Evolutionary conservation across 2,329 filamentous ascomycete genomes (phyloP).

Genomic region (Aspergillus aculeatinus): DNA sequence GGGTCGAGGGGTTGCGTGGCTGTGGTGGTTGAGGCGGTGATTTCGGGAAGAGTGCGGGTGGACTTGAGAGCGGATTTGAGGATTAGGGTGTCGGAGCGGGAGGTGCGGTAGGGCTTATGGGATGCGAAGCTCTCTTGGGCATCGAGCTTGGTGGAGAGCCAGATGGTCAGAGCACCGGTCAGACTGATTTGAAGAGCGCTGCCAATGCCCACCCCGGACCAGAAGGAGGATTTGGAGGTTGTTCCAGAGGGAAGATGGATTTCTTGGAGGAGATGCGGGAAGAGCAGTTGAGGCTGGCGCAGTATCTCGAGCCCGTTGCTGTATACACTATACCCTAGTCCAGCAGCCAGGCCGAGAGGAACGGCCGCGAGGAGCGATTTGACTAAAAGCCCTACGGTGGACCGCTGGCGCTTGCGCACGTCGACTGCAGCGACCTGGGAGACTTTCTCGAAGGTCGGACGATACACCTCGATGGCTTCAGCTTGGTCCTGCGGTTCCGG

Average conservation of each 20-base stretch:
- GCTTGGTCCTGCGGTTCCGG: slow-evolving; percentile 15
- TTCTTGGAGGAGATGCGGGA: too few relatives aligned
- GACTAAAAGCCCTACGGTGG: background rate
- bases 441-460: slow-evolving; percentile 22
- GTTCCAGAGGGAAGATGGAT: background rate
- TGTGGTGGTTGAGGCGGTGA: too few relatives aligned
- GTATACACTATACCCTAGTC: too few relatives aligned
- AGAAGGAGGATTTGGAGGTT: slow-evolving; percentile 14
- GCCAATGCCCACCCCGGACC: slow-evolving; percentile 22
- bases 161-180: slow-evolving; percentile 19
- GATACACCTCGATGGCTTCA: slow-evolving; percentile 21
- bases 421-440: slow-evolving; percentile 20
- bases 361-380: too few relatives aligned
- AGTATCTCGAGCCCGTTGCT: too few relatives aligned
- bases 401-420: slow-evolving; percentile 11
- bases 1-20: too few relatives aligned
- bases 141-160: slow-evolving; percentile 22
- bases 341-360: too few relatives aligned
- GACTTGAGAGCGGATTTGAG: background rate
- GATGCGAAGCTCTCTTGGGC: slow-evolving; percentile 27
- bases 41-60: too few relatives aligned
- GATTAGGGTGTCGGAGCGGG: slow-evolving; percentile 32
- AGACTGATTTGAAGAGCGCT: slow-evolving; percentile 20
- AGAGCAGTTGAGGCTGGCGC: too few relatives aligned
- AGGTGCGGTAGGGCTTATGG: slow-evolving; percentile 41